Percentiles rank a stretch among this genome's conserved stretches.
These are phyloP conservation scores for Fusarium anthophilum DNA, from an alignment of 2,329 filamentous ascomycete genomes.

Conservation along the genomic window DNA sequence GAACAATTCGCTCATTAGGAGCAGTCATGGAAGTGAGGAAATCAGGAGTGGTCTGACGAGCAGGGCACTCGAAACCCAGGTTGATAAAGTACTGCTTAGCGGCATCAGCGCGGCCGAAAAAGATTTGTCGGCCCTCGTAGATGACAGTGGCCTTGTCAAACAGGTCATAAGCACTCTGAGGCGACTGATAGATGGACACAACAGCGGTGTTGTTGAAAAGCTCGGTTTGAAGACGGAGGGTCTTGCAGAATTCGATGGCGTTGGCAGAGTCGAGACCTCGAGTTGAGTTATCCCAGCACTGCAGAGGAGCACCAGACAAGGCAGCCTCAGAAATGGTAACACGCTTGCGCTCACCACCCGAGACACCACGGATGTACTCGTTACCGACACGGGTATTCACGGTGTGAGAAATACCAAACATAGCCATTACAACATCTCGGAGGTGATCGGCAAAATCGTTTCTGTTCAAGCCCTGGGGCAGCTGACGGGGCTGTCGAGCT, in stretches of 20 bases:
- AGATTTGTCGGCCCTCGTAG: slow-evolving; percentile 70
- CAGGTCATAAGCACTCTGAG: slow-evolving; percentile 70
- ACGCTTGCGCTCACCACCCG: slow-evolving; percentile 76
- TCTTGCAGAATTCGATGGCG: slow-evolving; percentile 79
- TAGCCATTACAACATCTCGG: slow-evolving; percentile 78
- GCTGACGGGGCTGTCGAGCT: slow-evolving; percentile 70
- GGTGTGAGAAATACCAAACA: slow-evolving; percentile 79
- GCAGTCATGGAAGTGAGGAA: slow-evolving; percentile 78
- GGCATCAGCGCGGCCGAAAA: slow-evolving; percentile 67
- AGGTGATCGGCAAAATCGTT: slow-evolving; percentile 68
- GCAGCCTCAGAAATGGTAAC: slow-evolving; percentile 71
- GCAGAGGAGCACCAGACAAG: slow-evolving; percentile 67
- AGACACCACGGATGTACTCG: slow-evolving; percentile 78
- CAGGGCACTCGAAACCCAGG: slow-evolving; percentile 73
- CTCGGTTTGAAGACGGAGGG: slow-evolving; percentile 72
- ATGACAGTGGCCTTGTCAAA: slow-evolving; percentile 69
- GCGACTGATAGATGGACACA: slow-evolving; percentile 80
- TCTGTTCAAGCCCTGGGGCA: slow-evolving; percentile 66
- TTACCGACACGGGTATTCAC: slow-evolving; percentile 78
- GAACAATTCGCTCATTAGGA: slow-evolving; percentile 63
- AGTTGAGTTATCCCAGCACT: slow-evolving; percentile 78
- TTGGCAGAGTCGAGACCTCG: slow-evolving; percentile 79
- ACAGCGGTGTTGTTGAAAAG: slow-evolving; percentile 72
- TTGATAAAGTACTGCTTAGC: slow-evolving; percentile 73
- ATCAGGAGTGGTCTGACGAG: slow-evolving; percentile 74